phyloP scores from a whole-genome alignment of 257 asterid species.

The Fraxinus cuspidata region DNA sequence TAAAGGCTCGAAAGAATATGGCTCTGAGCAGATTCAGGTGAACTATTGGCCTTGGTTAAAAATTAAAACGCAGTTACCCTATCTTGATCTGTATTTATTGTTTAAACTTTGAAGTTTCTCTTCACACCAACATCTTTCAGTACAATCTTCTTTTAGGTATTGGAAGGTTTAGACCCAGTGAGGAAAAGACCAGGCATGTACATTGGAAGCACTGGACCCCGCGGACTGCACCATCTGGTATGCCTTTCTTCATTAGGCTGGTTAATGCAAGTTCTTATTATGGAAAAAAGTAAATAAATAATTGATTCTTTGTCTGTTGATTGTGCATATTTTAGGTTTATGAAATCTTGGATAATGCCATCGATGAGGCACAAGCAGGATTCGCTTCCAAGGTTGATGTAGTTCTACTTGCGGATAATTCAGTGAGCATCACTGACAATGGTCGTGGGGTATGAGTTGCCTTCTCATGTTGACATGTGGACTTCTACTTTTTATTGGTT shows the following conservation, averaged over 20 bases:
- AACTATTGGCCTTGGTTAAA: slow-evolving; percentile 28
- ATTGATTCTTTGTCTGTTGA: slow-evolving; percentile 27
- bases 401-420: slow-evolving; percentile 68
- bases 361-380: slow-evolving; percentile 98
- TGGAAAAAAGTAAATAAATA: not conserved
- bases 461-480: slow-evolving; percentile 18
- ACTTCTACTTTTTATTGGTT: slow-evolving; percentile 5
- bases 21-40: slow-evolving; percentile 98
- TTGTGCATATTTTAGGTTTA: slow-evolving; percentile 51
- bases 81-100: slow-evolving; percentile 2
- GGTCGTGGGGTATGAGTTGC: slow-evolving; percentile 92
- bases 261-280: not conserved
- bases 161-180: slow-evolving; percentile 96
- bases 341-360: slow-evolving; percentile 95
- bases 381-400: slow-evolving; percentile 85
- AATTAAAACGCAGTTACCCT: slow-evolving; percentile 13
- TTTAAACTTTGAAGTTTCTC: not conserved
- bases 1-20: slow-evolving; percentile 64
- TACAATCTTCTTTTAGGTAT: slow-evolving; percentile 51
- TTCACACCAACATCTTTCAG: slow-evolving; percentile 16
- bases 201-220: slow-evolving; percentile 92
- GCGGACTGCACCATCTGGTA: slow-evolving; percentile 97
- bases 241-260: slow-evolving; percentile 18
- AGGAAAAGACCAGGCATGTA: slow-evolving; percentile 97
- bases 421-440: slow-evolving; percentile 87